Base-by-base conservation (phyloP, 352 stramenopile genomes). In the Globisporangium iwayamae region DNA sequence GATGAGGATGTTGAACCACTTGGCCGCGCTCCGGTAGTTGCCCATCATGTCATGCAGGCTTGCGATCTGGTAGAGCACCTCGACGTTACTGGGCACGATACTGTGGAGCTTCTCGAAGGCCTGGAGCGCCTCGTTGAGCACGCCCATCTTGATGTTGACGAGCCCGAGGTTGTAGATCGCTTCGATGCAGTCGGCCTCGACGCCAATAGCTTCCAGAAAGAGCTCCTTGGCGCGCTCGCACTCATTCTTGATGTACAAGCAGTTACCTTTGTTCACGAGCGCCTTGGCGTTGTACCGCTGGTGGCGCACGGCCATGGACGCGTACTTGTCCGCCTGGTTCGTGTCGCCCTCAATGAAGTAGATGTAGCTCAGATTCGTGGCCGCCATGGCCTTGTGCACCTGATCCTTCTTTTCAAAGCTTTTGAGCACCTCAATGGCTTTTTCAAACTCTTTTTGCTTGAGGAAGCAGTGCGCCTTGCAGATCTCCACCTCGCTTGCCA, bases 251-350 rank as follows among this genome's bases (percentile, higher is more conserved):
- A 97, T 79, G 71, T 97, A 98, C 18, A 98, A 74, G 64, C 96
- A 98, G 72, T 99, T 99, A 45, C 91, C 96, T 67, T 98, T 98
- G 80, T 99, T 99, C 16, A 99, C 96, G 10, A 99, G 82, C 34
- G 96, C 96, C 62, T 98, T 98, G 46, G 95, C 92, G 70, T 98
- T 99, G 79, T 98, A 99, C 20, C 95, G 79, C 58, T 98, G 88
- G 60, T 96, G 84, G n/a, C 84, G 78, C 47, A 99, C 91, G 10
- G 96, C 96, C 62, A 98, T 70, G 5, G 83, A 88, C 25, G 83
- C 83, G 77, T 98, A 98, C 67, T 96, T 94, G 66, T 98, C 91
- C 3, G 96, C 96, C 58, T 93, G 87, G 22, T 76, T 64, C 16
- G 87, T 80, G 65, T 99, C 90, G 45, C 91, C 92, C 71, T 98